Evolutionary conservation across 345 rosid species (phyloP).

Genomic region (Murraya koenigii): DNA sequence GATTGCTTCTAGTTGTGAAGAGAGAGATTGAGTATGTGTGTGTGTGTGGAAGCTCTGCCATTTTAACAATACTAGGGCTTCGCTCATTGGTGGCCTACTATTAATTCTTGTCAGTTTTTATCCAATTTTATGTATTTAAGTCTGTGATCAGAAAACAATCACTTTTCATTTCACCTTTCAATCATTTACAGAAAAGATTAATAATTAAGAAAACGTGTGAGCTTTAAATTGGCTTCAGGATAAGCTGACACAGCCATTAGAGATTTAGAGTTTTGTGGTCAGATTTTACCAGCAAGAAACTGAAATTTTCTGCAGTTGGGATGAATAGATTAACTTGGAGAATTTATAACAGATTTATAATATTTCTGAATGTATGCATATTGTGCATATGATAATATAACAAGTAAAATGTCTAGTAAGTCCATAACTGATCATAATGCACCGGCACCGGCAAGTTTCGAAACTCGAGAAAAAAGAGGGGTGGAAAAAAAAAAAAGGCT

Average conservation of each 20-base stretch:
- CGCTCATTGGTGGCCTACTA: constrained; percentile 6
- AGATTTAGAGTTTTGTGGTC: not conserved
- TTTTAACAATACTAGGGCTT: constrained; percentile 13
- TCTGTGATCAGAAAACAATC: not conserved
- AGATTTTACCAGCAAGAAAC: not conserved
- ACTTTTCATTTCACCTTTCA: too few relatives aligned
- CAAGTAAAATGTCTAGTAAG: not conserved
- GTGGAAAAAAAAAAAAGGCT: not conserved
- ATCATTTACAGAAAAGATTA: not conserved
- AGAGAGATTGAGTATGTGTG: not conserved
- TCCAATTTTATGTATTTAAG: not conserved
- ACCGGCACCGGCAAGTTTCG: not conserved
- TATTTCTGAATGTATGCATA: not conserved
- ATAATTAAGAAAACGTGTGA: not conserved
- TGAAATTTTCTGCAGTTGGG: not conserved
- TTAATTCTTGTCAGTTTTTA: not conserved
- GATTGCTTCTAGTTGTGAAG: constrained; percentile 24
- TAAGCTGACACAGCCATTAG: not conserved
- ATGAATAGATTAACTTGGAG: not conserved
- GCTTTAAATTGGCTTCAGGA: not conserved
- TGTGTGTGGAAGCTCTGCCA: constrained; percentile 2
- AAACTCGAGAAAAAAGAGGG: not conserved
- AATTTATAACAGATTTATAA: not conserved
- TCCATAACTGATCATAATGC: not conserved
- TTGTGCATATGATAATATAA: not conserved